These are phyloP conservation scores for Byssoonygena ceratinophila DNA, from an alignment of 2,329 filamentous ascomycete species.

Conservation along the genomic window DNA sequence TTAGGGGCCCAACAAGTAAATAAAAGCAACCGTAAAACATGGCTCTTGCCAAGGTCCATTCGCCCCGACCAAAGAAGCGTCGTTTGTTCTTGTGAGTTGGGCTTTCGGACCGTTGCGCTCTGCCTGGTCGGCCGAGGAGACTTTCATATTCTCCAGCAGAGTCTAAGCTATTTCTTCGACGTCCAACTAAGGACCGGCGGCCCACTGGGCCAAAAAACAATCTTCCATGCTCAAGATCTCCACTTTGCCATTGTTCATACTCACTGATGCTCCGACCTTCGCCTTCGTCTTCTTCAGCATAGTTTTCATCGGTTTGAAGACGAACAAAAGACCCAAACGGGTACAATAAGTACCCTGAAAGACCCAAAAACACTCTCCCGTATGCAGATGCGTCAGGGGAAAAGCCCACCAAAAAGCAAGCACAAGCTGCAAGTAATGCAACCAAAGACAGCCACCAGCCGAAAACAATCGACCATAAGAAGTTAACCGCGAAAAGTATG, in stretches of 20 bases:
- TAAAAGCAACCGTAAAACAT: conserved; percentile 97
- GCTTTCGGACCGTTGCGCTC: conserved; percentile 39
- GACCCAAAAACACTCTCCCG: conserved; percentile 69
- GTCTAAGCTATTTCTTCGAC: conserved; percentile 78
- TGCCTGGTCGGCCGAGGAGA: conserved; percentile 59
- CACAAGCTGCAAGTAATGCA: conserved; percentile 59
- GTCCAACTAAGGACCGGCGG: conserved; percentile 70
- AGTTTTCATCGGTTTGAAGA: conserved; percentile 85
- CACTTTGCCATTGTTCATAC: conserved; percentile 98
- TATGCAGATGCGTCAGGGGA: conserved; percentile 74
- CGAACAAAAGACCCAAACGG: conserved; percentile 95
- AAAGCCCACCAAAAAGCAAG: conserved; percentile 71
- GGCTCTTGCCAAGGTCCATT: conserved; percentile 90
- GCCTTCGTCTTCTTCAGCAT: conserved; percentile 85
- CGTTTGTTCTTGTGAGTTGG: conserved; percentile 53
- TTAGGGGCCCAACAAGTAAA: conserved; percentile 72
- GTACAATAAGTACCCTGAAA: conserved; percentile 81
- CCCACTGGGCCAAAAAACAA: conserved; percentile 83
- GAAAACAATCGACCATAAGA: conserved; percentile 81
- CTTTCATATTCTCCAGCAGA: conserved; percentile 84
- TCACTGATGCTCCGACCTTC: conserved; percentile 96
- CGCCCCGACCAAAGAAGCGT: conserved; percentile 81
- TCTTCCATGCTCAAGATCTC: conserved; percentile 87
- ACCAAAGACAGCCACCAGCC: conserved; percentile 90
- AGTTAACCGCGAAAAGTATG: conserved; percentile 79